phyloP scores from a whole-genome alignment of 164 flowering plant genomes.

The Cinnamomum chago region DNA sequence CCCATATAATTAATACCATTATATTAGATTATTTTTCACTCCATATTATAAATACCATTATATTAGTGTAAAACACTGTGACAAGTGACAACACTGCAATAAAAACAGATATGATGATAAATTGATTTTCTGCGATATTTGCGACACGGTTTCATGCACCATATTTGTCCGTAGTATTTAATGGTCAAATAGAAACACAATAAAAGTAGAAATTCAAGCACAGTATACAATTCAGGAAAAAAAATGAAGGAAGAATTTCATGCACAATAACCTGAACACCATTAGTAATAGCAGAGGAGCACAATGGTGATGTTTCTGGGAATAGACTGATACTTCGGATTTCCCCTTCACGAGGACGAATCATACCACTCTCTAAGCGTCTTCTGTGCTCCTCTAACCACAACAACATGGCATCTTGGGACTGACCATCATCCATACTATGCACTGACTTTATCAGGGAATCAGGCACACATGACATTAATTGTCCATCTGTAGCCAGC shows the following conservation, averaged over 20 bases:
- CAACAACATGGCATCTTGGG: slow-evolving; percentile 75
- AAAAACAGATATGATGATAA: no score
- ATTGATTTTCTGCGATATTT: no score
- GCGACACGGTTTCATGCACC: no score
- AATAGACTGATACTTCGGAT: slow-evolving; percentile 51
- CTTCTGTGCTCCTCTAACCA: slow-evolving; percentile 94
- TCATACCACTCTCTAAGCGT: slow-evolving; percentile 64
- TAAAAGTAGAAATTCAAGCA: neutral
- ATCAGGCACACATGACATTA: slow-evolving; percentile 82
- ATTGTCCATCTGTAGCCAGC: slow-evolving; percentile 49
- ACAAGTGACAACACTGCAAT: no score
- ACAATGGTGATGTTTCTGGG: slow-evolving; percentile 62
- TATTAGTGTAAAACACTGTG: no score
- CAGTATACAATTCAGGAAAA: neutral
- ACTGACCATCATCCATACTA: slow-evolving; percentile 30
- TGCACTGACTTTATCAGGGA: slow-evolving; percentile 39
- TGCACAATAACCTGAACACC: slow-evolving; percentile 60
- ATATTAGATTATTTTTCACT: no score
- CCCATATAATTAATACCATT: no score
- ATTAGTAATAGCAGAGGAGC: slow-evolving; percentile 69
- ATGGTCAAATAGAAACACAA: no score
- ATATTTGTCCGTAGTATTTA: no score
- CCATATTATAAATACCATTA: no score
- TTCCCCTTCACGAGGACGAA: slow-evolving; percentile 41
- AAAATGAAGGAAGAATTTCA: no score